phyloP scores from a whole-genome alignment of 2,329 filamentous ascomycete genomes.

The Sporothrix curviconia region DNA sequence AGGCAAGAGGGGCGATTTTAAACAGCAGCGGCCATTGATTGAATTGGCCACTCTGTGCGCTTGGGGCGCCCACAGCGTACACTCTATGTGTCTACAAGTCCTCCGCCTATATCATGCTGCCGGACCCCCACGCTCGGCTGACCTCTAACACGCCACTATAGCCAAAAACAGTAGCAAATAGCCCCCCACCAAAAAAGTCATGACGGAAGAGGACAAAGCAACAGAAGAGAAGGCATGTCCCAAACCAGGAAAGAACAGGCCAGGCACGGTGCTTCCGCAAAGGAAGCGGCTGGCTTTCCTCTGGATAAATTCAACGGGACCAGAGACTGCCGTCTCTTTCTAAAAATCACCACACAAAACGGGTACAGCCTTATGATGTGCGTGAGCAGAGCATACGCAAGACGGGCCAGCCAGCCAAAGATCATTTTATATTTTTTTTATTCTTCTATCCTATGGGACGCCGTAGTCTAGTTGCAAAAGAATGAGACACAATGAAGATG shows the following conservation, averaged over 20 bases:
- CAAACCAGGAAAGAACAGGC: not conserved
- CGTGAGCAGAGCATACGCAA: not conserved
- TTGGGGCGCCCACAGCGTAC: too few relatives aligned
- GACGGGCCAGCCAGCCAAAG: not conserved
- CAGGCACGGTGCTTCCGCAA: not conserved
- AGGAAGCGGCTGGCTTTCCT: not conserved
- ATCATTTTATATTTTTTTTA: constrained; percentile 7
- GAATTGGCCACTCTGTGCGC: too few relatives aligned
- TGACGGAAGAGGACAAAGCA: not conserved
- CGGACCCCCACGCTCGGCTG: too few relatives aligned
- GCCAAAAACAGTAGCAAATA: not conserved
- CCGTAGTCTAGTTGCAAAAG: constrained; percentile 1
- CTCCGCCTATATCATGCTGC: too few relatives aligned
- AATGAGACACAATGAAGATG: not conserved
- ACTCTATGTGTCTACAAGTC: too few relatives aligned
- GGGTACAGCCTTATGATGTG: too few relatives aligned
- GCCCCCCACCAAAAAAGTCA: not conserved
- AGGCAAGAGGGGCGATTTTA: not conserved
- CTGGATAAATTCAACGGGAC: not conserved
- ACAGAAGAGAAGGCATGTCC: not conserved
- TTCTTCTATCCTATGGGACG: constrained; percentile 11
- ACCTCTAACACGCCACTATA: not conserved
- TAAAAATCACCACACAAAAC: not conserved
- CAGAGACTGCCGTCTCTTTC: not conserved
- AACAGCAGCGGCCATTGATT: too few relatives aligned